A percentile compares a stretch with the other conserved stretches of the same genome.
Evolutionary conservation across 352 stramenopile species (phyloP).

Genomic region (Phytophthora quininea): DNA sequence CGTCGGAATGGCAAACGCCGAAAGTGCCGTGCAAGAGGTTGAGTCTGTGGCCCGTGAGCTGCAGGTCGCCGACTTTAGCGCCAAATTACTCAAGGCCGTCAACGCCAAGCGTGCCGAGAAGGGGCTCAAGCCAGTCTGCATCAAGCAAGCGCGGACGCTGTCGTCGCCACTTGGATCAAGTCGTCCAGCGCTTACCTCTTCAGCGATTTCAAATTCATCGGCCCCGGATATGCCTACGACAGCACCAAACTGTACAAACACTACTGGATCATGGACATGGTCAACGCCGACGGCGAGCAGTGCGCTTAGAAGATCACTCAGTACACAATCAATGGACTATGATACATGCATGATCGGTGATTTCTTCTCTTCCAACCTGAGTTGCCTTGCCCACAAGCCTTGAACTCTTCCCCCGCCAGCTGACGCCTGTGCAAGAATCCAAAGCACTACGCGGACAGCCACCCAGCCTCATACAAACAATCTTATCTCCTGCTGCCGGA

Average conservation of each 20-base stretch:
- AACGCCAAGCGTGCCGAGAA: constrained; percentile 37
- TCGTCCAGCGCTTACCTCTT: constrained; percentile 41
- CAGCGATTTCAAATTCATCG: constrained; percentile 33
- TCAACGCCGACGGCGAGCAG: constrained; percentile 16
- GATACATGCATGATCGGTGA: no score
- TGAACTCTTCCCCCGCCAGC: no score
- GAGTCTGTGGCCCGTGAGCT: constrained; percentile 5
- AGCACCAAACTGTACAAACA: constrained; percentile 33
- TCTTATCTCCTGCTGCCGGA: no score
- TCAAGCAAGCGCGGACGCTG: constrained; percentile 31
- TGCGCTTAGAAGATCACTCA: constrained; percentile 17
- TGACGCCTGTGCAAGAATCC: no score
- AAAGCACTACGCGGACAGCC: no score
- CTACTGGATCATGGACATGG: constrained; percentile 42
- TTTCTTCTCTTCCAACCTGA: no score
- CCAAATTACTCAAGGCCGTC: constrained; percentile 25
- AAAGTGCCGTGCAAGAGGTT: neutral
- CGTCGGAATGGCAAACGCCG: constrained; percentile 21
- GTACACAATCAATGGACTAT: no score
- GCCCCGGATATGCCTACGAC: constrained; percentile 35
- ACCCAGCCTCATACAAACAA: no score
- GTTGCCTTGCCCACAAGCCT: no score
- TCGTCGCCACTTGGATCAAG: constrained; percentile 49
- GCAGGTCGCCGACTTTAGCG: constrained; percentile 33
- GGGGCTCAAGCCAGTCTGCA: constrained; percentile 28